Base-by-base conservation (phyloP, 164 flowering plant genomes). In the Akebia trifoliata region DNA sequence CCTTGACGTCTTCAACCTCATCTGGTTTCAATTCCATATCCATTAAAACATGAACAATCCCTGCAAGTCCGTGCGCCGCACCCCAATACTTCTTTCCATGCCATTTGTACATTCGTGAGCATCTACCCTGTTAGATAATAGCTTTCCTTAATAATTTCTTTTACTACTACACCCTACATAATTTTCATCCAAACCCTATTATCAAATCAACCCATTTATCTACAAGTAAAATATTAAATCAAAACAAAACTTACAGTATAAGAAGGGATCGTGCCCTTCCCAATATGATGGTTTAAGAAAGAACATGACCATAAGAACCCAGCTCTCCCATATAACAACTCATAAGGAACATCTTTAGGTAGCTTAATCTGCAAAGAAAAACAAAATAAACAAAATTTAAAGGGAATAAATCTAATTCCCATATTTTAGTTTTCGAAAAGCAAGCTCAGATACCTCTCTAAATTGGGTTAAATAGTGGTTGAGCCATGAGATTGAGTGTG, bases 21-120 rank as follows among this genome's bases (percentile, higher is more conserved):
- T 84, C 91, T 28, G 77, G 70, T 50, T 72, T 82, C 71, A 85
- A 66, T 35, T 82, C 68, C 74, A 74, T 70, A 60, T 87, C 81
- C 87, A 87, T 78, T 61, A 90, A 59, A 47, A 84, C 85, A 72
- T 85, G 74, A 75, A 84, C 66, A 32, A 90, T 85, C 36, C 97
- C 97, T 17, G 93, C 92, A 59, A 90, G 56, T 12, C 97, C 95
- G 74, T 90, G 95, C 7, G 93, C 90, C 26, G 84, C 84, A 18
- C 90, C 86, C 86, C 86, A 81, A 52, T 84, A 81, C 65, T 57
- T 79, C 54, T 78, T 74, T 32, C 81, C 81, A 68, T 81, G 75
- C 84, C 86, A 79, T 60, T 76, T 83, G 61, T 69, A 81, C 86
- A 84, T 79, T 50, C 79, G 61, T 3, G 90, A 85, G 59, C 72